Evolutionary conservation across 2,329 filamentous ascomycete genomes (phyloP), one percentile per base, ranked within the genome.

Genomic region (Monilinia fructicola): DNA sequence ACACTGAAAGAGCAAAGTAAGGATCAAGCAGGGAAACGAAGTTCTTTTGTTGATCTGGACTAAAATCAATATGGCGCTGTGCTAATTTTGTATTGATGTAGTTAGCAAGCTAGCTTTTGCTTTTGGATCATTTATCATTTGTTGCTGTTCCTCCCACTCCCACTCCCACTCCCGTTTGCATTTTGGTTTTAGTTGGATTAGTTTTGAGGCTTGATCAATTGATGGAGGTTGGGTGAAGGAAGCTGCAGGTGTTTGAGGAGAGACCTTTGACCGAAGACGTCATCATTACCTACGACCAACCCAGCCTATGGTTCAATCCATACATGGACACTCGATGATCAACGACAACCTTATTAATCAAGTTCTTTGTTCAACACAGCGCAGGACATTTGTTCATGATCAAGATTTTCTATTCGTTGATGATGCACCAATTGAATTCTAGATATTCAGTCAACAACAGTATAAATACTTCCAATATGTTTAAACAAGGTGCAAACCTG

Each of bases 11-110:
- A 64, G 14, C 28, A 18, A 18, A 46, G 38, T 35, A 56, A 23
- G 26, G 18, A 1, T 35, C 28, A 31, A 64, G 61, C 50, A 55
- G 38, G 50, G 61, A 64, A 46, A 64, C 18, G 18, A 64, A 46
- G 50, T 31, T 26, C 23, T 64, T 56, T 21, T 18, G 50, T 44
- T 56, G 50, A 64, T 64, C 40, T 64, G 26, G 28, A 16, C 50
- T 31, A 18, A 46, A 55, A 44, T 56, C n/a, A 26, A n/a, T n/a
- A 23, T 64, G 56, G 56, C 42, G 56, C 23, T 7, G 56, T 48
- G n/a, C 21, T 40, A n/a, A 55, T 55, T 11, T 11, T 11, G 21
- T 23, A 4, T n/a, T 59, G 56, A 23, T 35, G 26, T 23, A 48
- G 56, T 42, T 48, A 59, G 31, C 16, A 23, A 48, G 56, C 55